Evolutionary conservation across 345 rosid species (phyloP).

Genomic region (Diplotaxis tenuifolia): DNA sequence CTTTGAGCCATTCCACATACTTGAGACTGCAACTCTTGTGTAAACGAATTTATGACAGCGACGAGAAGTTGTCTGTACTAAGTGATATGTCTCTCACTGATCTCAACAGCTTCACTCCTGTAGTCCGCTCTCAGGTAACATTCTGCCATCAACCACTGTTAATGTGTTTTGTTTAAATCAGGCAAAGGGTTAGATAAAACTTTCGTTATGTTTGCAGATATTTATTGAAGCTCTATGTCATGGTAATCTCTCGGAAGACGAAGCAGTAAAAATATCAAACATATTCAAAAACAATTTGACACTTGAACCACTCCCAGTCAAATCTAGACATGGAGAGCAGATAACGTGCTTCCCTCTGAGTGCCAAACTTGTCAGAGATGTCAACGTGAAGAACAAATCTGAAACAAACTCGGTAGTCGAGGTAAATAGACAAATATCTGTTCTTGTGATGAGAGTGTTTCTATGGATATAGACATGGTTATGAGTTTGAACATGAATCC

Average conservation of each 20-base stretch:
- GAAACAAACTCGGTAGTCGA: constrained; percentile 92
- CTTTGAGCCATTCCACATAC: constrained; percentile 83
- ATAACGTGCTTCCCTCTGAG: constrained; percentile 63
- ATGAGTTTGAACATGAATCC: constrained; percentile 19
- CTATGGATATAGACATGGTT: constrained; percentile 16
- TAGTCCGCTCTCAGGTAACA: constrained; percentile 83
- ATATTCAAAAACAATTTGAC: constrained; percentile 63
- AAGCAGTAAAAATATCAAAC: constrained; percentile 57
- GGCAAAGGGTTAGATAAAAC: neutral
- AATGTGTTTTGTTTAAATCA: constrained; percentile 6
- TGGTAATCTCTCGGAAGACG: constrained; percentile 83
- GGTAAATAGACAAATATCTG: constrained; percentile 43
- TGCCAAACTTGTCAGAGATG: constrained; percentile 82
- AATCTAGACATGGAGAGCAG: constrained; percentile 71
- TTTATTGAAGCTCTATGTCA: constrained; percentile 85
- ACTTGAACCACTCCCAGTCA: constrained; percentile 58
- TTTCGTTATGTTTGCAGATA: constrained; percentile 51
- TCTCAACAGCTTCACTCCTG: constrained; percentile 69
- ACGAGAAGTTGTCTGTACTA: constrained; percentile 71
- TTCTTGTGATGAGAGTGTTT: constrained; percentile 18
- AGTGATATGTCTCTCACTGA: constrained; percentile 66
- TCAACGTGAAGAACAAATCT: constrained; percentile 72
- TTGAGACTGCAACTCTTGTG: constrained; percentile 82
- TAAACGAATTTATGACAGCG: constrained; percentile 75
- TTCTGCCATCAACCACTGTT: neutral